Evolutionary conservation across 495 filamentous ascomycete genomes (phyloP).

Genomic region (Penicillium cataractarum): DNA sequence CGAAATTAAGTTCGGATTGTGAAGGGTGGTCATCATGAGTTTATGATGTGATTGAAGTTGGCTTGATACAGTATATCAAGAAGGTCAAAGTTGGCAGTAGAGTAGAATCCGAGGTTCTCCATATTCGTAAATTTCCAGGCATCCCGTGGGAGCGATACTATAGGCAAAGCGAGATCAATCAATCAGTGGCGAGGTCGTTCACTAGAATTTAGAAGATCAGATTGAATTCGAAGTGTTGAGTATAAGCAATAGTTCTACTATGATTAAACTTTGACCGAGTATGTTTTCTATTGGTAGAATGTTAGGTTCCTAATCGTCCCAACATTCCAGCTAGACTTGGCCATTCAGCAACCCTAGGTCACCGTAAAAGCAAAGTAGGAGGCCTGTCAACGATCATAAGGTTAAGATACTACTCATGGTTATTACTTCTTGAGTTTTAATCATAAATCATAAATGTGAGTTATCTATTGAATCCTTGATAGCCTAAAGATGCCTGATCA

Average conservation of each 20-base stretch:
- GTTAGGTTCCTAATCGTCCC: background rate
- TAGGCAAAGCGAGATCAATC: no score
- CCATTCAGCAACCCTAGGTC: background rate
- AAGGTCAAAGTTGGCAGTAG: no score
- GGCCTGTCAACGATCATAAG: no score
- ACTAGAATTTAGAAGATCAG: background rate
- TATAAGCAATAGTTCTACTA: background rate
- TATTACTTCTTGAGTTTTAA: background rate
- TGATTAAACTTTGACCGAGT: background rate
- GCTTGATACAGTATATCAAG: background rate
- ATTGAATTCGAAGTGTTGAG: background rate
- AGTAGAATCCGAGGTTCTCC: background rate
- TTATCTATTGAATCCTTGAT: no score
- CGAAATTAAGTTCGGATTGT: background rate
- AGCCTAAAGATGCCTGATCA: background rate
- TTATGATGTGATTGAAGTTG: background rate
- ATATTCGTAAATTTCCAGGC: background rate
- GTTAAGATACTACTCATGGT: no score
- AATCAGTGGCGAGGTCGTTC: background rate
- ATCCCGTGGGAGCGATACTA: no score
- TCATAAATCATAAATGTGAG: no score
- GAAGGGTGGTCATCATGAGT: background rate
- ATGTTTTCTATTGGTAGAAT: background rate
- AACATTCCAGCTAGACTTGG: background rate
- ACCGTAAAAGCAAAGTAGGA: background rate